Evolutionary conservation across 1,284 basidiomycete species (phyloP), one percentile per base, ranked within the genome.

Genomic region (Tilletia horrida): DNA sequence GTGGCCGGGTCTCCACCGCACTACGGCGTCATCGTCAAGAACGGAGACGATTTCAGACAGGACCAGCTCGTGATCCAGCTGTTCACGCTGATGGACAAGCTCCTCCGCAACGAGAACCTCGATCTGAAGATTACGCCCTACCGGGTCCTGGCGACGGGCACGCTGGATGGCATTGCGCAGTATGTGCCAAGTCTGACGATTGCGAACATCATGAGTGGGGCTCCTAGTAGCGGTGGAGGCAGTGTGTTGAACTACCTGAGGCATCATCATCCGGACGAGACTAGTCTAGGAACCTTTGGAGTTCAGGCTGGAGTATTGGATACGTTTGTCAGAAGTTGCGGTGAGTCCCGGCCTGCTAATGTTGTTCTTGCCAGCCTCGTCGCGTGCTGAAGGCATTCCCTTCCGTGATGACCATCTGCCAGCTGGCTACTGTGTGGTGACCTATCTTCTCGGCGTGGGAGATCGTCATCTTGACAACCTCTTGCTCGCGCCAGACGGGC

Each of bases 391-490:
- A 63, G 0, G 2, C 21, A 11, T 8, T 52, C n/a, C 50, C 21
- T 25, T 52, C 50, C 25, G 14, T 27, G 45, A 7, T 21, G 3
- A 4, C 4, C 27, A 13, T 23, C 50, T 27, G 57, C 1, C 77
- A 97, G 94, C 96, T 66, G 96, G 96, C 0, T 98, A 98, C 82
- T 98, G 94, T 73, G 96, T 99, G 13, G 89, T 98, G 31, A 98
- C 96, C 0, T 99, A 97, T 79, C 84, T 98, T 0, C 87, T 98
- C 18, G 96, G 96, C 3, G 95, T 99, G 0, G 96, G 96, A 2
- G 96, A 99, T 83, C 88, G 96, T 0, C 96, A 99, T 84, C 83
- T 98, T 25, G 96, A 98, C 82, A 99, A 99, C 80, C 84, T 99
- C 1, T 87, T 99, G 67, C 85, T 99, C 14, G 87, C 93, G 0